Percentiles rank a stretch among this genome's conserved stretches.
These are phyloP conservation scores for Aspergillus nidulans DNA, from an alignment of 495 filamentous ascomycete genomes.

Conservation along the genomic window DNA sequence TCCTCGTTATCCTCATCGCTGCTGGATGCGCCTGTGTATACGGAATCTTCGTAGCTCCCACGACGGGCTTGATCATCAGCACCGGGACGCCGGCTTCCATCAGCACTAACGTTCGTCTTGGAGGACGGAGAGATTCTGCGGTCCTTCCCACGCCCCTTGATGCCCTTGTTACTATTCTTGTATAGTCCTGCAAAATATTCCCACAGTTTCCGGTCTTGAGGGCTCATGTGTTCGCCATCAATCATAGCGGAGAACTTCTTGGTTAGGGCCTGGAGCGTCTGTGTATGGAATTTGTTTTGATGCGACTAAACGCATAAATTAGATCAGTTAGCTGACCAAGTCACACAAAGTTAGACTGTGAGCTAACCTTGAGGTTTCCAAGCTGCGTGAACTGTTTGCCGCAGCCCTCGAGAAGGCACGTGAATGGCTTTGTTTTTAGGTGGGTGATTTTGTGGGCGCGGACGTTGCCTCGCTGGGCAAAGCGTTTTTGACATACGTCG, in stretches of 20 bases:
- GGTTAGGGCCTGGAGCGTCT: conserved; percentile 68
- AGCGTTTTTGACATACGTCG: conserved; percentile 73
- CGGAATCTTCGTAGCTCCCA: conserved; percentile 30
- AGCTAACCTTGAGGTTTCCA: conserved; percentile 77
- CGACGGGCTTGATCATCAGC: conserved; percentile 26
- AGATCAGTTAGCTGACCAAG: conserved; percentile 7
- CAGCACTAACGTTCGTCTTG: conserved; percentile 15
- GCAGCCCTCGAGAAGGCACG: conserved; percentile 76
- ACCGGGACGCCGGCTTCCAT: conserved; percentile 18
- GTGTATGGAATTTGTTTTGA: conserved; percentile 86
- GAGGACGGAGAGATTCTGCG: conserved; percentile 44
- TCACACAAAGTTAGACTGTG: background rate
- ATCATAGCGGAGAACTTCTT: conserved; percentile 63
- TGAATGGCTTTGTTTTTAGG: conserved; percentile 69
- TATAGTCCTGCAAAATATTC: conserved; percentile 83
- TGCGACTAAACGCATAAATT: conserved; percentile 59
- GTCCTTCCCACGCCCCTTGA: conserved; percentile 88
- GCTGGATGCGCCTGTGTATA: conserved; percentile 32
- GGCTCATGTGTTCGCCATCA: conserved; percentile 57
- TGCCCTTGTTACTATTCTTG: conserved; percentile 93
- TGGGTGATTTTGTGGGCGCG: conserved; percentile 85
- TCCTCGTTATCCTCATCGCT: conserved; percentile 33
- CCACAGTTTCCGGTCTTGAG: conserved; percentile 73
- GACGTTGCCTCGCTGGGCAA: conserved; percentile 83
- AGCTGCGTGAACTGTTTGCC: conserved; percentile 82